Evolutionary conservation across 169 alveolate genomes (phyloP).

Genomic region (Plasmodium blacklocki): DNA sequence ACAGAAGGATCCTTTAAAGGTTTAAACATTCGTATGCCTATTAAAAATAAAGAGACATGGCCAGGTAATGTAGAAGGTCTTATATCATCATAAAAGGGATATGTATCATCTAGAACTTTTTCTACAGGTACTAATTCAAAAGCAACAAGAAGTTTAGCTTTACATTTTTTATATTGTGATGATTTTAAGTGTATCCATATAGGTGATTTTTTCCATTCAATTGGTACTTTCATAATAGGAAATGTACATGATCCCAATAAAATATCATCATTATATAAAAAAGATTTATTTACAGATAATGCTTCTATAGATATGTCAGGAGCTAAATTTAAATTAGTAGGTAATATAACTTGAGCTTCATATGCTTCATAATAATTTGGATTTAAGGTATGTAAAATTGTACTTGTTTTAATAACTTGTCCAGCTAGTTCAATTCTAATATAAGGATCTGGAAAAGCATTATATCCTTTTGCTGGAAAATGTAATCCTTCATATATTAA

Average conservation of each 20-base stretch:
- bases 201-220: slow-evolving; percentile 92
- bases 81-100: slow-evolving; percentile 92
- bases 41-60: slow-evolving; percentile 85
- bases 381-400: slow-evolving; percentile 85
- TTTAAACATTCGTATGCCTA: slow-evolving; percentile 89
- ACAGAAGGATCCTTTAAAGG: slow-evolving; percentile 89
- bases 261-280: slow-evolving; percentile 76
- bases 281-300: slow-evolving; percentile 80
- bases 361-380: slow-evolving; percentile 92
- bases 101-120: slow-evolving; percentile 78
- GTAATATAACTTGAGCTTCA: slow-evolving; percentile 89
- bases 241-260: slow-evolving; percentile 82
- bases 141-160: slow-evolving; percentile 88
- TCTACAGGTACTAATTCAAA: slow-evolving; percentile 90
- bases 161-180: slow-evolving; percentile 85
- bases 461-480: slow-evolving; percentile 87
- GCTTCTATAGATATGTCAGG: slow-evolving; percentile 90
- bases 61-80: slow-evolving; percentile 89
- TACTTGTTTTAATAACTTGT: slow-evolving; percentile 84
- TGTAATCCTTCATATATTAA: slow-evolving; percentile 91
- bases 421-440: slow-evolving; percentile 89
- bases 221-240: slow-evolving; percentile 89
- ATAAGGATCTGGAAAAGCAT: slow-evolving; percentile 83
- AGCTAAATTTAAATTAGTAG: slow-evolving; percentile 89
- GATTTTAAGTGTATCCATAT: slow-evolving; percentile 90